These are phyloP conservation scores for Trichoderma orchidacearum DNA, from an alignment of 495 filamentous ascomycete species.

Conservation along the genomic window DNA sequence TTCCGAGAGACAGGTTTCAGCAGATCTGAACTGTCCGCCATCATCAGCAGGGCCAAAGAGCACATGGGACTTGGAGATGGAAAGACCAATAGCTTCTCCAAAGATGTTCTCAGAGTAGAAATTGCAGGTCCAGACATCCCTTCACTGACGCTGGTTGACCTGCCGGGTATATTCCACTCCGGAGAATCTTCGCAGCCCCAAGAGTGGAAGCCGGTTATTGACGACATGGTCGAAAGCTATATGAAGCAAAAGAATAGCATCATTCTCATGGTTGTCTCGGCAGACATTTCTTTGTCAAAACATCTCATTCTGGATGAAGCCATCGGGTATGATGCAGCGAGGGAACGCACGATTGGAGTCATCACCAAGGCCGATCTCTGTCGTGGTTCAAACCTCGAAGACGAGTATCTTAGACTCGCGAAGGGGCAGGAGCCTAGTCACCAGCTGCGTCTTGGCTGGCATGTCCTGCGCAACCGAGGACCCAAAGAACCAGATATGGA, in stretches of 20 bases:
- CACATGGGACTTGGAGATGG: constrained; percentile 19
- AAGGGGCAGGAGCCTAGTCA: constrained; percentile 7
- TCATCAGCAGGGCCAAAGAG: constrained; percentile 27
- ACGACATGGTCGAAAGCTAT: constrained; percentile 40
- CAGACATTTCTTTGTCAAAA: constrained; percentile 33
- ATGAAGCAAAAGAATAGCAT: constrained; percentile 42
- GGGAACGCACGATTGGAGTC: constrained; percentile 41
- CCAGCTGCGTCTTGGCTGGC: constrained; percentile 35
- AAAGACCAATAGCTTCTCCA: constrained; percentile 26
- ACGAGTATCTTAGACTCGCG: constrained; percentile 5
- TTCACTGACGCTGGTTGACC: constrained; percentile 53
- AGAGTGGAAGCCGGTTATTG: constrained; percentile 31
- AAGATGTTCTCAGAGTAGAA: constrained; percentile 51
- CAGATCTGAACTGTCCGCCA: constrained; percentile 24
- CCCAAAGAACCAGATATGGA: constrained; percentile 22
- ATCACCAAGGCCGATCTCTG: constrained; percentile 22
- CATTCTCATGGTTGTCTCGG: constrained; percentile 43
- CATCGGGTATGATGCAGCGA: constrained; percentile 26
- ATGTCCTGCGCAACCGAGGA: constrained; percentile 48
- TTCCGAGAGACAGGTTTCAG: constrained; percentile 16
- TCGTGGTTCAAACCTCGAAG: neutral
- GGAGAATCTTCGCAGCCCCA: constrained; percentile 26
- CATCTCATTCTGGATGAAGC: constrained; percentile 32
- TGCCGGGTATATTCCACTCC: constrained; percentile 46
- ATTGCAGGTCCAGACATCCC: constrained; percentile 43